Conservation (phyloP, 2,329 filamentous ascomycete species). For the Ceratocystis variospora region DNA sequence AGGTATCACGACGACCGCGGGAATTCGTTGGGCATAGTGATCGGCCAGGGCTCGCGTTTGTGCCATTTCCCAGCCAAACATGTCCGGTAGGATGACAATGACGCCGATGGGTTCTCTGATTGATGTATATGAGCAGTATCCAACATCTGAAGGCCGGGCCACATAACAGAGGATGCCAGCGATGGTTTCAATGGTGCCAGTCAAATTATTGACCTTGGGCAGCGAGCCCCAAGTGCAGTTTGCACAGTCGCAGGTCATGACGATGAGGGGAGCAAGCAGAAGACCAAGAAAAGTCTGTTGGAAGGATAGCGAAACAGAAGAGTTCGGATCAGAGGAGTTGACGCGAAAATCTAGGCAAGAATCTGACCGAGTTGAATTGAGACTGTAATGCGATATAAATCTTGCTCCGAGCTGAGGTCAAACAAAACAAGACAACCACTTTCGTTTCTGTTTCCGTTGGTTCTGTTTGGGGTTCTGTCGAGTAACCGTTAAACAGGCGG, state of each 20-base stretch:
- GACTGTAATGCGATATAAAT: neutral
- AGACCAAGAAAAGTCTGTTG: neutral
- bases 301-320: neutral
- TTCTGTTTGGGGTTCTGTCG: constrained; percentile 3
- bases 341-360: neutral
- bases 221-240: constrained; percentile 22
- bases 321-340: too few species aligned
- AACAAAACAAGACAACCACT: neutral
- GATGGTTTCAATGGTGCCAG: constrained; percentile 22
- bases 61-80: constrained; percentile 38
- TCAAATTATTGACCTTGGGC: constrained; percentile 19
- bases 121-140: neutral
- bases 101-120: constrained; percentile 28
- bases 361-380: neutral
- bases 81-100: constrained; percentile 39
- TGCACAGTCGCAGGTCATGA: constrained; percentile 16
- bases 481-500: neutral
- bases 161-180: constrained; percentile 23
- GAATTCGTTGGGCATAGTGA: constrained; percentile 34
- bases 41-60: constrained; percentile 41
- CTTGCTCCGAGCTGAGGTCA: neutral
- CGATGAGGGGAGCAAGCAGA: neutral
- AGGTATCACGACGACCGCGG: constrained; percentile 36
- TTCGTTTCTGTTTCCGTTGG: neutral
- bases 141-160: constrained; percentile 20